Evolutionary conservation across 2,329 filamentous ascomycete genomes (phyloP), one percentile per base, ranked within the genome.

Genomic region (Aspergillus sp.): DNA sequence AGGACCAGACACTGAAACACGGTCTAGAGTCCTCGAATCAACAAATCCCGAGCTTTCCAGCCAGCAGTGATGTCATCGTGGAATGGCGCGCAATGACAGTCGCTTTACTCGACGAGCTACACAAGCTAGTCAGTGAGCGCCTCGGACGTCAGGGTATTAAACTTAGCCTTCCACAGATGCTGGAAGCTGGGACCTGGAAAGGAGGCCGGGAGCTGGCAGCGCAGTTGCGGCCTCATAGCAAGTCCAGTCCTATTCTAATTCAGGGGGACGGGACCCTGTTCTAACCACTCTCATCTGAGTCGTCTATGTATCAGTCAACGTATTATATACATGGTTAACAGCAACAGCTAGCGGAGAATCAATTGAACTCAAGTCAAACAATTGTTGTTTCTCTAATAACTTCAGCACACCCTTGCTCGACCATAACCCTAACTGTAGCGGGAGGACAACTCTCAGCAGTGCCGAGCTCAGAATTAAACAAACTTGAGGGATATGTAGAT

Each of bases 81-180:
- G 85, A 88, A 67, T 88, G 85, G 86, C 77, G 86, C 15, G 85
- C 83, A 8, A 80, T 85, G 58, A 88, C 86, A 0, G 79, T 88
- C 5, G 84, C 83, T 0, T 76, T 88, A 54, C 74, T 88, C 2
- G 85, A 88, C 64, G 72, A 73, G 59, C 73, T 88, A 39, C 80
- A 80, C 54, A 64, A 61, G 2, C 80, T 82, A 49, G 80, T 86
- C 34, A 64, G 65, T 3, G 72, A 77, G 50, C 68, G 67, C 6
- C 54, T 73, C 11, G 60, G 75, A 56, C 71, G 74, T 2, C 65
- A 76, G 4, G 59, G 70, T 24, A 52, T 84, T 52, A 78, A 66
- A 41, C 73, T 84, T 69, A 27, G 24, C 3, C 24, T 27, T 3
- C 75, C 80, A 0, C 82, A 84, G 66, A 69, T 83, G 62, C 63